A percentile compares a stretch with the other conserved stretches of the same genome.
phyloP scores from a whole-genome alignment of 495 filamentous ascomycete genomes.

The Pyrenopolyporus hunteri region DNA sequence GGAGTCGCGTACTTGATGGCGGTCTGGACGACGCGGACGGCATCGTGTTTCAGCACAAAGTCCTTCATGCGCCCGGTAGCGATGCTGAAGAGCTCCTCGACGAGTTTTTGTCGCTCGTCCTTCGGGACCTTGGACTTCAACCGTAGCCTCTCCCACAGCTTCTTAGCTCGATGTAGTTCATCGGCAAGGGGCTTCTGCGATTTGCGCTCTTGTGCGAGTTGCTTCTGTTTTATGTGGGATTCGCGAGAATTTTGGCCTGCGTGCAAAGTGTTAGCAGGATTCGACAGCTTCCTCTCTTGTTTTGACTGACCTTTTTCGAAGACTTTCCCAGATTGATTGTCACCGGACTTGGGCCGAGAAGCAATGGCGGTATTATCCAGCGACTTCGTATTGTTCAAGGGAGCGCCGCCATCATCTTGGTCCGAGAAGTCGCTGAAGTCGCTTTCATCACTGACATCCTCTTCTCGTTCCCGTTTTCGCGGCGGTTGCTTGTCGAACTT shows the following conservation, averaged over 20 bases:
- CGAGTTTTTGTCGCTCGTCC: constrained; percentile 83
- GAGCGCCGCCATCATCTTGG: constrained; percentile 43
- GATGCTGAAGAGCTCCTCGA: constrained; percentile 87
- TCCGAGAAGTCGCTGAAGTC: constrained; percentile 48
- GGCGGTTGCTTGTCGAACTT: constrained; percentile 48
- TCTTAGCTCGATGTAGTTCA: constrained; percentile 85
- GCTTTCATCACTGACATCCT: constrained; percentile 41
- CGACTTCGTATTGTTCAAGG: constrained; percentile 12
- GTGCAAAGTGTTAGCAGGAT: constrained; percentile 25
- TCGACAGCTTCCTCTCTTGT: not conserved
- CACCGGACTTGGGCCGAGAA: constrained; percentile 1
- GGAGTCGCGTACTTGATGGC: constrained; percentile 92
- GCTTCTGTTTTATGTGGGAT: constrained; percentile 91
- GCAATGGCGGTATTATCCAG: constrained; percentile 26
- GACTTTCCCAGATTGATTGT: constrained; percentile 37
- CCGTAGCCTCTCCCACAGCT: constrained; percentile 93
- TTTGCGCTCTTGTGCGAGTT: constrained; percentile 85
- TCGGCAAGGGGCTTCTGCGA: constrained; percentile 91
- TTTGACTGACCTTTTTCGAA: constrained; percentile 43
- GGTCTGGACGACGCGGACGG: constrained; percentile 91
- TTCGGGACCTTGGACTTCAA: constrained; percentile 87
- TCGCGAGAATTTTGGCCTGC: constrained; percentile 69
- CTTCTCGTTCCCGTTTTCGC: constrained; percentile 29
- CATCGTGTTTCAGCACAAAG: constrained; percentile 98
- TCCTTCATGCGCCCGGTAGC: constrained; percentile 89